Evolutionary conservation across 2,329 filamentous ascomycete species (phyloP), one percentile per base, ranked within the genome.

Genomic region (Calonectria henricotiae): DNA sequence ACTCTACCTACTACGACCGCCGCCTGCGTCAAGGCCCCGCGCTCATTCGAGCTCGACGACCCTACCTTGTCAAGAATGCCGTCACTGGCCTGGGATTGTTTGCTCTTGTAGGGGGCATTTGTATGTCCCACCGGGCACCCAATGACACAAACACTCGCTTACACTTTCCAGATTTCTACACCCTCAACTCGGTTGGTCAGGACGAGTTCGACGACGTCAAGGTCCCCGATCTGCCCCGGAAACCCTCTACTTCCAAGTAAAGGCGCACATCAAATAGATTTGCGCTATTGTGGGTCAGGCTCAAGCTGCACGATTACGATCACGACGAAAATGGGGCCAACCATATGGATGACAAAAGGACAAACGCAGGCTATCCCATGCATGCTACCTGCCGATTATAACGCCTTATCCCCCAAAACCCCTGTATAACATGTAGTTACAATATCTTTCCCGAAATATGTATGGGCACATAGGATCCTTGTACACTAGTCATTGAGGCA

Each of bases 131-230:
- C 60, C 46, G 30, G n/a, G 62, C 46, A n/a, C 23, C 20, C 43
- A 43, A 46, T 49, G 27, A 7, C 35, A 11, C 32, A 49, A 44
- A 46, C 44, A 63, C 47, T 41, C 65, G 58, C 76, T 78, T 67
- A 79, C 67, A 41, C 30, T 20, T 17, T 5, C 54, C 67, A 90
- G 89, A 90, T 77, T 84, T 84, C 75, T 90, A 90, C 79, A 90
- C 89, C 4, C 92, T 99, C 80, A 89, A 87, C 75, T 94, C 94
- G 65, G 93, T 99, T 79, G 94, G 96, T 49, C 96, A 98, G 84
- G 96, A 98, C 83, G 94, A 98, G 75, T 99, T 99, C 85, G 94
- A 95, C 68, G 96, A 99, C 81, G 95, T 98, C 77, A 92, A 94
- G 80, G 92, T 98, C 43, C 96, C 96, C 32, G 93, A 94, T 80